These are phyloP conservation scores for Rhododendron mucronatum DNA, from an alignment of 148 eudicot species.

Conservation along the genomic window DNA sequence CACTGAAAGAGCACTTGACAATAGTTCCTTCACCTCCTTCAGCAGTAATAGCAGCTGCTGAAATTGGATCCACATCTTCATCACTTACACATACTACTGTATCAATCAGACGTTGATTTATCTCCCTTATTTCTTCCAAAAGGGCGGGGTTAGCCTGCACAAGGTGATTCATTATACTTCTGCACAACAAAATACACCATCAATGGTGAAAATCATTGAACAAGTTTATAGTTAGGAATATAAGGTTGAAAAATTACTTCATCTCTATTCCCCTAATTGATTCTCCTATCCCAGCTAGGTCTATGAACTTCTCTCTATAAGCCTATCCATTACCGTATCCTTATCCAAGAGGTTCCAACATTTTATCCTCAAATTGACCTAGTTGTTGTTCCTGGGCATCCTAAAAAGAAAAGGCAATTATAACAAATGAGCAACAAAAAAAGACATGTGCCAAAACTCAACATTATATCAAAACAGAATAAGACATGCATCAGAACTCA, in stretches of 20 bases:
- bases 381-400: neutral
- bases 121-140: constrained; percentile 77
- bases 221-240: neutral
- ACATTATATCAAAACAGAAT: neutral
- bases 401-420: neutral
- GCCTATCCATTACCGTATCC: neutral
- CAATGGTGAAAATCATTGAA: neutral
- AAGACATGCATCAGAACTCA: neutral
- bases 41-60: constrained; percentile 42
- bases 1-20: constrained; percentile 71
- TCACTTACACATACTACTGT: constrained; percentile 62
- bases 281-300: neutral
- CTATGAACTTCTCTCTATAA: neutral
- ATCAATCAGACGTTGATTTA: constrained; percentile 77
- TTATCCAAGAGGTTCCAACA: neutral
- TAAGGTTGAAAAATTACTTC: neutral
- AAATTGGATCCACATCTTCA: constrained; percentile 64
- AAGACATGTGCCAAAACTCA: neutral
- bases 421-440: neutral
- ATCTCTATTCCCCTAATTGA: neutral
- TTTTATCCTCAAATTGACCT: neutral
- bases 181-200: neutral
- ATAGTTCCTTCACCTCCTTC: constrained; percentile 69
- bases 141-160: constrained; percentile 73
- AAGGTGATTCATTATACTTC: constrained; percentile 1